Base-by-base conservation (phyloP, 768 basidiomycete genomes). In the Daedalea quercina region DNA sequence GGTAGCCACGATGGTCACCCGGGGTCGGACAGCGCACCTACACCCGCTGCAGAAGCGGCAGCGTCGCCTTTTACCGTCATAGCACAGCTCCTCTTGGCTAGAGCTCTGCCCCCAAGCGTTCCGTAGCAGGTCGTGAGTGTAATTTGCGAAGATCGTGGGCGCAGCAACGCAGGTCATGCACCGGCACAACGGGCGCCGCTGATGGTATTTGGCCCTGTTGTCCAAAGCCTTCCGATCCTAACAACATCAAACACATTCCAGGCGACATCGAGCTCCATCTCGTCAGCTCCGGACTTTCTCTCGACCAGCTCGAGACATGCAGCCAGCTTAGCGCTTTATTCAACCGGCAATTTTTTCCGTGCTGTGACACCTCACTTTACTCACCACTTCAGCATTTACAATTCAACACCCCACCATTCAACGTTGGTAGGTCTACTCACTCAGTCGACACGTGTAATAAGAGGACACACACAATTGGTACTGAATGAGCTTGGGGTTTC, bases 141-240 rank as follows among this genome's bases (percentile, higher is more conserved):
- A 22, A 37, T n/a, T 15, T 31, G 3, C 48, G 19, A 20, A 33
- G 43, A 44, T 22, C 23, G 31, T 15, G 15, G 7, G 31, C 26
- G 26, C n/a, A n/a, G n/a, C n/a, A n/a, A n/a, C 22, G 19, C 19
- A 46, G 24, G 31, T 44, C 28, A 24, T 12, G 25, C 11, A 12
- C 37, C 51, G 13, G 19, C n/a, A 3, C 11, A 37, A 9, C 23
- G 45, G n/a, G 28, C 24, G 17, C 20, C 34, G 42, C 24, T 48
- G 46, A 19, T 41, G 31, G n/a, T 56, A 47, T 47, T 56, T 59
- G 54, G 42, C 33, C 52, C 35, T 59, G 50, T 56, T 59, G 44
- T 43, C 46, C 55, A 54, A 52, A 24, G 50, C 44, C 58, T 45
- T 59, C 44, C n/a, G 58, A 56, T 59, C 51, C 48, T 54, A 59